A percentile compares a stretch with the other conserved stretches of the same genome.
Conservation (phyloP, 2,329 filamentous ascomycete genomes). For the Colletotrichum spaethianum region DNA sequence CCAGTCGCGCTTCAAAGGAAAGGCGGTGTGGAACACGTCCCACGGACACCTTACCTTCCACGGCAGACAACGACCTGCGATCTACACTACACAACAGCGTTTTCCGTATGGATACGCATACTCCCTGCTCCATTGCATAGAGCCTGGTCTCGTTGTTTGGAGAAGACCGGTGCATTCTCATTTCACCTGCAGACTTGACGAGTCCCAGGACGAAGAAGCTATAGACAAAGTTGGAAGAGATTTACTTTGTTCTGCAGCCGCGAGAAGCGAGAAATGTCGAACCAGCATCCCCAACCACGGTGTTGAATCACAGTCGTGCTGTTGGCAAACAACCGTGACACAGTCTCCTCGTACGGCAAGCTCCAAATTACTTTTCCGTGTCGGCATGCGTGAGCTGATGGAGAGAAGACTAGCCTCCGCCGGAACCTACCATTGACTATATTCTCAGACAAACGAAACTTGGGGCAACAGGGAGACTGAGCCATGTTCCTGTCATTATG, state of each 20-base stretch:
- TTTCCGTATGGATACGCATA: slow-evolving; percentile 13
- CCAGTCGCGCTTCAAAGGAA: slow-evolving; percentile 8
- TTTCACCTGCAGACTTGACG: not conserved
- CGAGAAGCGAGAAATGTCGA: slow-evolving; percentile 23
- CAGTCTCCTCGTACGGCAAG: not conserved
- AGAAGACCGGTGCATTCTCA: slow-evolving; percentile 21
- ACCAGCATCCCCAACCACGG: not conserved
- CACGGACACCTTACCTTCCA: slow-evolving; percentile 20
- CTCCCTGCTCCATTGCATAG: slow-evolving; percentile 10
- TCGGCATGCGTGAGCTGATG: not conserved
- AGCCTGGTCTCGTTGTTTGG: slow-evolving; percentile 1
- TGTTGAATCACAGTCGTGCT: not conserved
- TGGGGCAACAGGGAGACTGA: not conserved
- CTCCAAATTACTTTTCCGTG: not conserved
- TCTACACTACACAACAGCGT: slow-evolving; percentile 4
- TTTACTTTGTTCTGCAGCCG: slow-evolving; percentile 3
- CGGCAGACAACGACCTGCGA: slow-evolving; percentile 14
- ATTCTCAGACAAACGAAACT: not conserved
- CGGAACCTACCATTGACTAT: not conserved
- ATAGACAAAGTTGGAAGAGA: not conserved
- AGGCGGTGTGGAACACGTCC: slow-evolving; percentile 35
- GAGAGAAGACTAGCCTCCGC: not conserved
- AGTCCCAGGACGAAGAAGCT: not conserved
- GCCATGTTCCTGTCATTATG: slow-evolving; percentile 15
- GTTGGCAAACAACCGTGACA: slow-evolving; percentile 14